A percentile compares a stretch with the other conserved stretches of the same genome.
These are phyloP conservation scores for Trypanosoma rangeli DNA, from an alignment of 208 protist species.

Conservation along the genomic window DNA sequence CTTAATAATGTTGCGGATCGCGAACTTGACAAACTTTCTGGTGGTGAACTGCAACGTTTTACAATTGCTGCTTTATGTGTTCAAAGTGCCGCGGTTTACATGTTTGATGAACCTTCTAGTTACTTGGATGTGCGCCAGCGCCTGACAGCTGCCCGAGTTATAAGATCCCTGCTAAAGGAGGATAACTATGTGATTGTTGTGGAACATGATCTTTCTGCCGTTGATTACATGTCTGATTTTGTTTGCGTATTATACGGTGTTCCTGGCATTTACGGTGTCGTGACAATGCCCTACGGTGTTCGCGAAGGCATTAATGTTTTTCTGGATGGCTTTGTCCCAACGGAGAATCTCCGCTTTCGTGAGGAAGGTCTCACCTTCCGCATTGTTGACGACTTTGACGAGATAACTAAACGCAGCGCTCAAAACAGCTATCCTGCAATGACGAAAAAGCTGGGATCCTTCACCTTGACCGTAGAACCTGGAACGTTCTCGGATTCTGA, in stretches of 20 bases:
- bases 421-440: constrained; percentile 97
- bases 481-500: constrained; percentile 98
- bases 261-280: constrained; percentile 99
- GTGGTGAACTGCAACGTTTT: constrained; percentile 99
- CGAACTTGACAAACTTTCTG: constrained; percentile 97
- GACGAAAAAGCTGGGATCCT: constrained; percentile 95
- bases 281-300: constrained; percentile 99
- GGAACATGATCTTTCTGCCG: constrained; percentile 99
- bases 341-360: constrained; percentile 99
- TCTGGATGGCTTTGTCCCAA: constrained; percentile 99
- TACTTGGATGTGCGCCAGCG: constrained; percentile 99
- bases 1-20: constrained; percentile 93
- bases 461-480: constrained; percentile 93
- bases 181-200: constrained; percentile 99
- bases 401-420: constrained; percentile 71
- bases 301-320: constrained; percentile 99
- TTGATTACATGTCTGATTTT: constrained; percentile 99
- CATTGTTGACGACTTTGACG: constrained; percentile 81
- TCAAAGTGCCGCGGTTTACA: constrained; percentile 95
- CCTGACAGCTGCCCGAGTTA: constrained; percentile 96
- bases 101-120: constrained; percentile 99
- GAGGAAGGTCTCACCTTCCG: constrained; percentile 97
- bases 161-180: constrained; percentile 93
- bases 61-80: constrained; percentile 96
- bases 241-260: constrained; percentile 99